phyloP scores from a whole-genome alignment of 768 basidiomycete genomes.

The Obba rivulosa region DNA sequence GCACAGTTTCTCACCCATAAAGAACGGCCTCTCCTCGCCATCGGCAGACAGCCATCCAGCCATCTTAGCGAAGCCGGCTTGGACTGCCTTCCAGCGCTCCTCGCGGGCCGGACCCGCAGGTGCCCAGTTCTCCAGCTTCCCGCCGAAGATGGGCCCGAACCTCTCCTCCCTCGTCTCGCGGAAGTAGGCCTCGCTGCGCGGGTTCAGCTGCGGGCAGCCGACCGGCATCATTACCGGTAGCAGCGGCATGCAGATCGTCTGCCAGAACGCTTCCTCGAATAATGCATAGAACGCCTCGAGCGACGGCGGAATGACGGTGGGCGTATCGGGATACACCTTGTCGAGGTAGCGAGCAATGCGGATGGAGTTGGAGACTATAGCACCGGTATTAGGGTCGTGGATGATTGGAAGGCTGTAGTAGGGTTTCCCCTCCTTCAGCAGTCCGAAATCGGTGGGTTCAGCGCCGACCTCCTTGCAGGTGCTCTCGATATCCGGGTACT shows the following conservation, averaged over 20 bases:
- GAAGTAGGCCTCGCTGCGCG: constrained; percentile 31
- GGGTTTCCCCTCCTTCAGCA: constrained; percentile 24
- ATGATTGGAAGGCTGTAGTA: constrained; percentile 47
- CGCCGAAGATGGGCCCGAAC: constrained; percentile 13
- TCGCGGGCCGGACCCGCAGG: constrained; percentile 26
- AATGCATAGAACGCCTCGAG: constrained; percentile 35
- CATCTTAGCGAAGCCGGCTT: constrained; percentile 24
- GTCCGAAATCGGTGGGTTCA: constrained; percentile 22
- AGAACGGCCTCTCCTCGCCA: not conserved
- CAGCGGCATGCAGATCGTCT: constrained; percentile 1
- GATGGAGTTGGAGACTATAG: constrained; percentile 36
- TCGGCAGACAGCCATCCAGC: constrained; percentile 11
- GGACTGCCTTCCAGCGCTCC: constrained; percentile 31
- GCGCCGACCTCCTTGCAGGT: constrained; percentile 30
- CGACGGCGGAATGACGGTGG: constrained; percentile 32
- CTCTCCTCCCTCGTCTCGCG: constrained; percentile 29
- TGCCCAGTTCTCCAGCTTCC: constrained; percentile 30
- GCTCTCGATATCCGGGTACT: constrained; percentile 40
- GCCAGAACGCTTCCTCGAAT: constrained; percentile 20
- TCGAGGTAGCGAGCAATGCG: constrained; percentile 49
- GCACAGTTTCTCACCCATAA: constrained; percentile 4
- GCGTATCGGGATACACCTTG: constrained; percentile 39
- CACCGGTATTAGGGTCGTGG: constrained; percentile 37
- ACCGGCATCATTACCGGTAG: constrained; percentile 1
- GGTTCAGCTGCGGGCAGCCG: constrained; percentile 3